phyloP scores from a whole-genome alignment of 169 alveolate genomes.

The Theileria sp. region DNA sequence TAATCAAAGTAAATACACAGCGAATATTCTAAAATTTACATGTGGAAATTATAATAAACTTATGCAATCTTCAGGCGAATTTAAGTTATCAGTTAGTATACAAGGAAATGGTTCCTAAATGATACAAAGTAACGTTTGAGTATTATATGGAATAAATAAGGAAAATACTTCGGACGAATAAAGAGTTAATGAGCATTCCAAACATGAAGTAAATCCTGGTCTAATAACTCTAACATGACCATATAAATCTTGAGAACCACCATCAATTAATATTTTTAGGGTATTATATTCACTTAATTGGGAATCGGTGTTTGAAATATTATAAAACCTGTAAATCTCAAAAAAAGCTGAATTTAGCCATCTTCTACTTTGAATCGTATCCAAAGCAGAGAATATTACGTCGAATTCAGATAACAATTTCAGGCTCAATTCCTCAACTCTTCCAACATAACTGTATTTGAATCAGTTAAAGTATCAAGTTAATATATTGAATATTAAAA shows the following conservation, averaged over 20 bases:
- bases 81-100: slow-evolving; percentile 46
- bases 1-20: background rate
- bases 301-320: background rate
- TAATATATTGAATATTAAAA: too few relatives aligned
- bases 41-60: background rate
- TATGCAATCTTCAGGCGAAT: slow-evolving; percentile 69
- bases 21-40: slow-evolving; percentile 16
- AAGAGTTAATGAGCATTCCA: slow-evolving; percentile 64
- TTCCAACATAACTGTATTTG: slow-evolving; percentile 12
- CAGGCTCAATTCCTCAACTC: slow-evolving; percentile 27
- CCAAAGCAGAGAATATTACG: slow-evolving; percentile 41
- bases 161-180: slow-evolving; percentile 33
- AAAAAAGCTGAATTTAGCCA: slow-evolving; percentile 46
- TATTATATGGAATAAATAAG: background rate
- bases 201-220: slow-evolving; percentile 34
- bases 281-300: background rate
- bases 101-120: slow-evolving; percentile 49
- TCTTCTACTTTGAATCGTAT: slow-evolving; percentile 36
- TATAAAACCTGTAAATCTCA: background rate
- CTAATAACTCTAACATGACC: slow-evolving; percentile 65
- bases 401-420: slow-evolving; percentile 23
- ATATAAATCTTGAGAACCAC: slow-evolving; percentile 70
- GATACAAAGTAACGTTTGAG: background rate
- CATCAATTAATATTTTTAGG: slow-evolving; percentile 58
- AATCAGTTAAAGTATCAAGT: background rate